Evolutionary conservation across 257 asterid genomes (phyloP), one percentile per base, ranked within the genome.

Genomic region (Perilla frutescens): DNA sequence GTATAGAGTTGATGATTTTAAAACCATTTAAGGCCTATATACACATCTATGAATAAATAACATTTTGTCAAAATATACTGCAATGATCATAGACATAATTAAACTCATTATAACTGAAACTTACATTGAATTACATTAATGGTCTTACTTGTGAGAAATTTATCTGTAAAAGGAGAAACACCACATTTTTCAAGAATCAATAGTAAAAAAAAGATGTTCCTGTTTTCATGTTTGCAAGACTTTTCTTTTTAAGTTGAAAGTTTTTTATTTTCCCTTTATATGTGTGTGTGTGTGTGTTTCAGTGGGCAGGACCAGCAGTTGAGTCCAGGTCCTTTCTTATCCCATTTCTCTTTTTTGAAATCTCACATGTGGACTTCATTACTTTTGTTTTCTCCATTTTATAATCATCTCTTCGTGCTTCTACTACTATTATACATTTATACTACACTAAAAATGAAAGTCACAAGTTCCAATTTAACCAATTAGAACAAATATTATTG

Each of bases 291-390:
- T 54, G 59, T 7, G 59, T 15, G 20, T 12, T 10, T 31, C 54
- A 68, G 13, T 37, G 55, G 61, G 34, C 66, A 48, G n/a, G 62
- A 70, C 53, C 67, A 58, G 44, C 50, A 29, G 44, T 41, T 47
- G 20, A 71, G 39, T 75, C 74, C 73, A 79, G 61, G 66, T 53
- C 50, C 62, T 64, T 76, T 44, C 50, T 73, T 76, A 37, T 67
- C 72, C 49, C 76, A 61, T 61, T 64, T 62, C 49, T 48, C 41
- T 57, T 66, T 71, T 45, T 47, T 66, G 49, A 61, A 55, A 49
- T 62, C 65, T 45, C 57, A 70, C 84, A 76, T 72, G 81, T 80
- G 81, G 68, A 68, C 65, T 31, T 80, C 62, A 61, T 76, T 73
- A 62, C 71, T 61, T 76, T 76, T 63, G 58, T 64, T 76, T 76